These are phyloP conservation scores for Cyberlindnera galapagoensis DNA, from an alignment of 805 yeast genomes.

Conservation along the genomic window DNA sequence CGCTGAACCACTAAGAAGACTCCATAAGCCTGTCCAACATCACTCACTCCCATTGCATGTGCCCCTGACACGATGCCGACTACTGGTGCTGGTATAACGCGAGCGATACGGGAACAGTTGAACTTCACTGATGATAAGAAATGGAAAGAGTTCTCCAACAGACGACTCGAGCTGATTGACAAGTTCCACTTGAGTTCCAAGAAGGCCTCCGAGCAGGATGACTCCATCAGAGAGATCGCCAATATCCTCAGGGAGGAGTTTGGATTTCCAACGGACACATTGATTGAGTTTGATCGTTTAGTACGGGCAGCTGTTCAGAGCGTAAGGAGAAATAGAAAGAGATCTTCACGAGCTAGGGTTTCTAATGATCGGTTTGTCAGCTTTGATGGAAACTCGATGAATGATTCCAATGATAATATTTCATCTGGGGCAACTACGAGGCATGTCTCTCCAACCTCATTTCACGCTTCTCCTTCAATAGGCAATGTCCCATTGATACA, in stretches of 20 bases:
- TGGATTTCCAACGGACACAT: conserved; percentile 50
- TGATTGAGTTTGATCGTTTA: conserved; percentile 76
- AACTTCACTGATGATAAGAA: conserved; percentile 72
- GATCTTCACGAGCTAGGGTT: conserved; percentile 34
- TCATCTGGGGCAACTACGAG: conserved; percentile 1
- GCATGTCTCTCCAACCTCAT: conserved; percentile 1
- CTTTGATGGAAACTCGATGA: conserved; percentile 16
- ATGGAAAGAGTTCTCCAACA: conserved; percentile 89
- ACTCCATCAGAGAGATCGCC: conserved; percentile 73
- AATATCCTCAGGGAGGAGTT: conserved; percentile 71
- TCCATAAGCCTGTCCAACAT: no score
- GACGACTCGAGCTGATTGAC: conserved; percentile 85
- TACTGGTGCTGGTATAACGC: conserved; percentile 39
- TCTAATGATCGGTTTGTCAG: conserved; percentile 17
- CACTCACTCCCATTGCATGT: no score
- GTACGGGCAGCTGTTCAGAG: conserved; percentile 93
- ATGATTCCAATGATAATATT: no score
- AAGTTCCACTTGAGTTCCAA: conserved; percentile 49
- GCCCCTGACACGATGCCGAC: no score
- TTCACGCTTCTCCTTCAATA: conserved; percentile 2
- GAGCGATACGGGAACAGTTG: conserved; percentile 41
- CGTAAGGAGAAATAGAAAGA: conserved; percentile 78
- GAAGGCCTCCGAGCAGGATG: conserved; percentile 92
- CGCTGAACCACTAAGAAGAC: no score
- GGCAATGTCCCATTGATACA: background rate